These are phyloP conservation scores for Clitopilus hobsonii DNA, from an alignment of 768 basidiomycete species.

Conservation along the genomic window DNA sequence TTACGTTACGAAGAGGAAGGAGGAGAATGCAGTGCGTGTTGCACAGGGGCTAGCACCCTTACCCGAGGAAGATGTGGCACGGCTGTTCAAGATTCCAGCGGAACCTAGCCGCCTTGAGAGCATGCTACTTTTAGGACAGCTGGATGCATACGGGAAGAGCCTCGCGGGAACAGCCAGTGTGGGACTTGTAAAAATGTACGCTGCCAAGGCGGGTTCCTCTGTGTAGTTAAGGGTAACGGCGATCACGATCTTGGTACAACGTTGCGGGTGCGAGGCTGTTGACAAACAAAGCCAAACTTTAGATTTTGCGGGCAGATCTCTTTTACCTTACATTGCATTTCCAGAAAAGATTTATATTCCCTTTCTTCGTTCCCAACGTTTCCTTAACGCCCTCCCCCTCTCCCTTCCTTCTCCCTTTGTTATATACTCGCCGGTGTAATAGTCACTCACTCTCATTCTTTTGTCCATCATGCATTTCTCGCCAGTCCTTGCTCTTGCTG, in stretches of 20 bases:
- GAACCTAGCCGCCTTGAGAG: conserved; percentile 89
- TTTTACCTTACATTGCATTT: neutral
- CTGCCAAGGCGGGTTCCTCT: conserved; percentile 36
- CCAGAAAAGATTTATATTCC: conserved; percentile 1
- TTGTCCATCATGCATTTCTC: neutral
- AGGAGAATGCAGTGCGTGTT: conserved; percentile 77
- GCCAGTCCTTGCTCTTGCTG: conserved; percentile 37
- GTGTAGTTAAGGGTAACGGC: conserved; percentile 4
- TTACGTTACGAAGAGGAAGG: conserved; percentile 79
- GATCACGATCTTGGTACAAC: neutral
- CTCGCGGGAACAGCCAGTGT: conserved; percentile 59
- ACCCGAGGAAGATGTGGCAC: conserved; percentile 80
- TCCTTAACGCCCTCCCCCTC: conserved; percentile 10
- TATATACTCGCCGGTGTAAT: conserved; percentile 37
- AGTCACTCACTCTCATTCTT: neutral
- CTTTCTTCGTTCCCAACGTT: conserved; percentile 12
- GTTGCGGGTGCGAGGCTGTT: conserved; percentile 6
- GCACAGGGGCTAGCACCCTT: conserved; percentile 82
- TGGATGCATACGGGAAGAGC: conserved; percentile 81
- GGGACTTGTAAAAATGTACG: conserved; percentile 86
- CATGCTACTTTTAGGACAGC: conserved; percentile 79
- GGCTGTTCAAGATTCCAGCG: conserved; percentile 82
- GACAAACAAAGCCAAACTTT: conserved; percentile 6
- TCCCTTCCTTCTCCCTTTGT: conserved; percentile 14
- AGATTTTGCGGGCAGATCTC: neutral